Percentiles rank a stretch among this genome's conserved stretches.
Conservation (phyloP, 169 alveolate species). For the Plasmodium falciparum region DNA sequence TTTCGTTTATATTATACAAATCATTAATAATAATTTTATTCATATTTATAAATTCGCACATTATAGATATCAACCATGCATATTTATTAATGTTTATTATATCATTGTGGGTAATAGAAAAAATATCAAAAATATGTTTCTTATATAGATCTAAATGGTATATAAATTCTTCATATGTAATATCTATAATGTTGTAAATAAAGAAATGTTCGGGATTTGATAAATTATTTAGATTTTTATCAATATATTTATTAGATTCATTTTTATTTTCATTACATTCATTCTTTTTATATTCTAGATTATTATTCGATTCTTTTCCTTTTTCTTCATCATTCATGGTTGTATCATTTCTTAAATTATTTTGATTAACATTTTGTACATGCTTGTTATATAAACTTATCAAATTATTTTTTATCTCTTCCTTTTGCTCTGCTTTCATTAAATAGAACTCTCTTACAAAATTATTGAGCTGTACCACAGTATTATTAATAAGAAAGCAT, state of each 20-base stretch:
- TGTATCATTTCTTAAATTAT: neutral
- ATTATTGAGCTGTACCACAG: conserved; percentile 33
- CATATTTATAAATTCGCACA: conserved; percentile 67
- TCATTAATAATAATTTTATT: conserved; percentile 63
- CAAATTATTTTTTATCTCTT: neutral
- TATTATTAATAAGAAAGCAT: conserved; percentile 58
- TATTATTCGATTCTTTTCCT: too few relatives aligned
- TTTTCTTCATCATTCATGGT: neutral
- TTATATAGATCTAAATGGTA: conserved; percentile 32
- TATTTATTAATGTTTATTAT: conserved; percentile 35
- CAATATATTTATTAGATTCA: neutral
- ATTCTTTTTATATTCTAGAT: neutral
- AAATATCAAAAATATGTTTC: conserved; percentile 43
- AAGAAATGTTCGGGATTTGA: conserved; percentile 18
- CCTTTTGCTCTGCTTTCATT: conserved; percentile 17
- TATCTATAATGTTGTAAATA: conserved; percentile 32
- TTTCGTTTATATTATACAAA: conserved; percentile 7
- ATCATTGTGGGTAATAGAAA: conserved; percentile 48
- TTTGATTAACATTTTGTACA: neutral
- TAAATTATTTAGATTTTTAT: neutral
- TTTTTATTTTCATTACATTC: neutral
- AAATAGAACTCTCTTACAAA: conserved; percentile 43
- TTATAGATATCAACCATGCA: conserved; percentile 55
- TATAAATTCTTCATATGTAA: conserved; percentile 52
- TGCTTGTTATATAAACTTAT: neutral